Evolutionary conservation across 345 rosid species (phyloP), one percentile per base, ranked within the genome.

Genomic region (Abelmoschus esculentus): DNA sequence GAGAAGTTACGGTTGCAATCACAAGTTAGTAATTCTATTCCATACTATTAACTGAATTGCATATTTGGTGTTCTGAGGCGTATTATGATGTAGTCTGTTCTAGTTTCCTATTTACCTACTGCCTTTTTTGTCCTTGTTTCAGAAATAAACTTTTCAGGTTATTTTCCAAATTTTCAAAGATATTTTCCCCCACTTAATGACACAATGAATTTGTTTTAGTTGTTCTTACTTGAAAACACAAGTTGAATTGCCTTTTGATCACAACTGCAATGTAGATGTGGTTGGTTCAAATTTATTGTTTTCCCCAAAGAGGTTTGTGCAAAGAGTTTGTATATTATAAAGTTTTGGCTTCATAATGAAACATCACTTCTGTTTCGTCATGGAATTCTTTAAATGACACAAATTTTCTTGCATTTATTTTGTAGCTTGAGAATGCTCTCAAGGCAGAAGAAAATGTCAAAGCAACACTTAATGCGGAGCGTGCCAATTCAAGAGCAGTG

Each of bases 1-100:
- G 99, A 95, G 79, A 95, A 88, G 78, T 77, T 86, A 72, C 89
- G 97, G 42, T 70, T 95, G 85, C 96, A 91, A 75, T 85, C 91
- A 38, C 96, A 91, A 74, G 99, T 91, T 80, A 42, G 87, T 82
- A 50, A 38, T 19, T 57, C 26, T 42, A 34, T 34, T 28, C 66
- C 32, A 9, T n/a, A 15, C 3, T 67, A 52, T 58, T 46, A 52
- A 50, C 46, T 15, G 61, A 15, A 1, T 26, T 32, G 62, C 34
- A 13, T 54, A 40, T 40, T 55, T 69, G 52, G 22, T 36, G 14
- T 38, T 56, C 14, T 54, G 10, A 17, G 53, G n/a, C 22, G 7
- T 69, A 13, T 36, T 34, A 46, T 38, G 18, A 36, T 6, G 2
- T 12, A 7, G 26, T 69, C 19, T 19, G 26, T 14, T 32, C 1